A percentile compares a stretch with the other conserved stretches of the same genome.
Conservation (phyloP, 345 rosid genomes). For the Linum usitatissimum region DNA sequence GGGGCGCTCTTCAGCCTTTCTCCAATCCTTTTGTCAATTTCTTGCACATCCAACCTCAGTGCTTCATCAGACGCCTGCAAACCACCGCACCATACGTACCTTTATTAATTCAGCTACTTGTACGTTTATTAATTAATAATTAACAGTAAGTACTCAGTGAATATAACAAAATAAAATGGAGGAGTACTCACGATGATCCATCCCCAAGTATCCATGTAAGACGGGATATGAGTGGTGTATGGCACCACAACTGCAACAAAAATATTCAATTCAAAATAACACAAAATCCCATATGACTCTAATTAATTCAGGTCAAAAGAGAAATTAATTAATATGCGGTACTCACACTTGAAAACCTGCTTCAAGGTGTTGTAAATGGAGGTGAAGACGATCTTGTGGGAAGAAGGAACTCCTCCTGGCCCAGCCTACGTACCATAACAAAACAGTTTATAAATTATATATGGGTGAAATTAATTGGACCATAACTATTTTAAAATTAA, state of each 20-base stretch:
- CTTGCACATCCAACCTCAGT: background rate
- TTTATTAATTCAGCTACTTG: too few species aligned
- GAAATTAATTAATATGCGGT: too few species aligned
- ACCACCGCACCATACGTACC: too few species aligned
- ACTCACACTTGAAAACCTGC: slow-evolving; percentile 14
- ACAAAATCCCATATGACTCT: too few species aligned
- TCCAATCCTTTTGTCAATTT: slow-evolving; percentile 8
- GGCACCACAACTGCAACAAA: background rate
- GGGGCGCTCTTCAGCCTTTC: slow-evolving; percentile 4
- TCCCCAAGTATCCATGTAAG: background rate
- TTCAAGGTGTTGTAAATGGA: slow-evolving; percentile 12
- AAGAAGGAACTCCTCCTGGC: slow-evolving; percentile 10
- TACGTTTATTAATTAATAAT: background rate
- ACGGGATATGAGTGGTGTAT: background rate
- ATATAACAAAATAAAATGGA: background rate
- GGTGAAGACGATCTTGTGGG: slow-evolving; percentile 17
- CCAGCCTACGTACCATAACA: slow-evolving; percentile 7
- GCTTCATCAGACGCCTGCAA: slow-evolving; percentile 11
- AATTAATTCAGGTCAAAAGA: too few species aligned
- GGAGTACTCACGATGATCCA: background rate
- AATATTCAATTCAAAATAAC: background rate
- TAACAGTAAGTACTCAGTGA: background rate
- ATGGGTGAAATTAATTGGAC: too few species aligned
- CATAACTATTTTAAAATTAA: too few species aligned
- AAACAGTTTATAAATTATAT: too few species aligned